Evolutionary conservation across 306 rosid species (phyloP).

Genomic region (Medicago ruthenica): DNA sequence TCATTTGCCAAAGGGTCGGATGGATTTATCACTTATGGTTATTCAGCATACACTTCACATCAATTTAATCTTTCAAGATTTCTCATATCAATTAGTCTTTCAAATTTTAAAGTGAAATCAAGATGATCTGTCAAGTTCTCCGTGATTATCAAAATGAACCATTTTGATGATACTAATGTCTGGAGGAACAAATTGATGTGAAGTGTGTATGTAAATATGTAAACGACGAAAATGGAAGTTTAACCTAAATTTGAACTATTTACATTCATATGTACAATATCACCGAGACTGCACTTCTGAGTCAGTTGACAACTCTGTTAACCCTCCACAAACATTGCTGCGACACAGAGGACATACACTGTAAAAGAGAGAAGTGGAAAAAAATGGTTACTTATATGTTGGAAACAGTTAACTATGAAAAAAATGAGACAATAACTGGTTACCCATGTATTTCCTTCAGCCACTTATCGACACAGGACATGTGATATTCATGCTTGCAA

Average conservation of each 20-base stretch:
- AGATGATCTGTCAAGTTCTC: slow-evolving; percentile 7
- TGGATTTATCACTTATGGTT: slow-evolving; percentile 15
- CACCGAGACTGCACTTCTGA: slow-evolving; percentile 64
- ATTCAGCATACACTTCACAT: slow-evolving; percentile 25
- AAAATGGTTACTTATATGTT: slow-evolving; percentile 19
- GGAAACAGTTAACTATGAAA: slow-evolving; percentile 2
- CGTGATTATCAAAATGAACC: slow-evolving; percentile 21
- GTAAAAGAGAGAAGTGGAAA: slow-evolving; percentile 36
- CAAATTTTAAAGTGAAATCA: slow-evolving; percentile 12
- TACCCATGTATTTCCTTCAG: slow-evolving; percentile 97
- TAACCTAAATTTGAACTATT: slow-evolving; percentile 44
- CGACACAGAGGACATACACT: slow-evolving; percentile 98
- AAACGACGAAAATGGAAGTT: slow-evolving; percentile 16
- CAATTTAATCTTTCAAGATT: slow-evolving; percentile 21
- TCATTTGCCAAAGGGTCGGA: slow-evolving; percentile 30
- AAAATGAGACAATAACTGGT: slow-evolving; percentile 7
- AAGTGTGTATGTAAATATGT: slow-evolving; percentile 28
- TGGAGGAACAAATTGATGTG: slow-evolving; percentile 35
- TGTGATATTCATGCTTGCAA: slow-evolving; percentile 90
- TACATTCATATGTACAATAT: slow-evolving; percentile 60
- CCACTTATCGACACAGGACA: slow-evolving; percentile 95
- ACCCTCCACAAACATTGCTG: slow-evolving; percentile 85
- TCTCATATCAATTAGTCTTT: slow-evolving; percentile 26
- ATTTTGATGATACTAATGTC: slow-evolving; percentile 26
- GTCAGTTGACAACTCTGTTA: slow-evolving; percentile 51